phyloP scores from a whole-genome alignment of 441 rosid species.

The Jatropha multifida region DNA sequence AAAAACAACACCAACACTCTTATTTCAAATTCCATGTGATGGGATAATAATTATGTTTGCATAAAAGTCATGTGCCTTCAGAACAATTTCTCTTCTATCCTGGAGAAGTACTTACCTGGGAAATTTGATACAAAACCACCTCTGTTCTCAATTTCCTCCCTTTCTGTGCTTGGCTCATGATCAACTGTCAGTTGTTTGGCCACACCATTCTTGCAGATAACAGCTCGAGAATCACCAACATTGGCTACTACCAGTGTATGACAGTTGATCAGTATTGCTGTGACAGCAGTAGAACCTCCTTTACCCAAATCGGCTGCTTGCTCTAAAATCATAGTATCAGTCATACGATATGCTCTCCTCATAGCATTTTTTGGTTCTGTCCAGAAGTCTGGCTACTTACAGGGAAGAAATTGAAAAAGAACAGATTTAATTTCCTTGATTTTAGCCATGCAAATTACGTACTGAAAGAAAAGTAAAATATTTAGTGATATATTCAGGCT shows the following conservation, averaged over 20 bases:
- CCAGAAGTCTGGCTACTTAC: slow-evolving; percentile 69
- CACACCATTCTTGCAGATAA: slow-evolving; percentile 58
- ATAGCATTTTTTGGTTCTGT: slow-evolving; percentile 66
- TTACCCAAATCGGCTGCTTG: slow-evolving; percentile 64
- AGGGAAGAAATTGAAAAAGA: slow-evolving; percentile 1
- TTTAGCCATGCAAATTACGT: background rate
- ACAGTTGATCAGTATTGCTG: slow-evolving; percentile 74
- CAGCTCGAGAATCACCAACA: slow-evolving; percentile 92
- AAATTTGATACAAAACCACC: slow-evolving; percentile 89
- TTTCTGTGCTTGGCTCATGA: slow-evolving; percentile 82
- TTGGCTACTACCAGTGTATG: slow-evolving; percentile 77
- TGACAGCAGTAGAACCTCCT: slow-evolving; percentile 96
- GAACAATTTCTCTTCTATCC: background rate
- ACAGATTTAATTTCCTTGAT: background rate
- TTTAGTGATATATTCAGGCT: background rate
- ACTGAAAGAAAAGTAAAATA: background rate
- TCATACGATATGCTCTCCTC: slow-evolving; percentile 63
- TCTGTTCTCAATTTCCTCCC: slow-evolving; percentile 60
- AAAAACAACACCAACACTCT: background rate
- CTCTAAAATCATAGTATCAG: slow-evolving; percentile 62
- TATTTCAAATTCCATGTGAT: background rate
- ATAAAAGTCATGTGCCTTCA: background rate
- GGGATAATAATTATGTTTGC: slow-evolving; percentile 2
- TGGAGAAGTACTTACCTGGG: slow-evolving; percentile 52
- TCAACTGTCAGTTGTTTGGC: slow-evolving; percentile 80